Base-by-base conservation (phyloP, 176 grass and related monocot genomes). In the Poa annua region DNA sequence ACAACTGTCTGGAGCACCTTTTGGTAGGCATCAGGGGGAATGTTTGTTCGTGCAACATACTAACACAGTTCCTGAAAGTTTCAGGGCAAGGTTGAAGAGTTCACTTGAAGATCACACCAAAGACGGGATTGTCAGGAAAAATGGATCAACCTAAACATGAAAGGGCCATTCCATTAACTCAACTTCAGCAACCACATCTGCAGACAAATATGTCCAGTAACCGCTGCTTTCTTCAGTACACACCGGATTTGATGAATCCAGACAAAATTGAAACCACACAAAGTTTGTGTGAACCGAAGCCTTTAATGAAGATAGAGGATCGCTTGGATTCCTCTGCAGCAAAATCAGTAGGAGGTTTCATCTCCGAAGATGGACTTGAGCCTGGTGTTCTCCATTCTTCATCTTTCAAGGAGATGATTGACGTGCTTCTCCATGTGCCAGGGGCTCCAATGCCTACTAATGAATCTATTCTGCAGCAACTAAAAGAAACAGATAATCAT, bases 341-440 rank as follows among this genome's bases (percentile, higher is more conserved):
- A 64, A 92, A 86, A 78, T 73, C 86, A 83, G 87, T 98, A 48
- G 90, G 90, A 22, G 87, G 73, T 75, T 89, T 98, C 55, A 84
- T 95, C 61, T 83, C 86, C 16, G 95, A 92, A 35, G 88, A 88
- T 44, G 82, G 92, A 51, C 76, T 95, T 86, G 92, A 86, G 65
- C 83, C 82, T 64, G 61, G 67, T 76, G 75, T 88, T 86, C 24
- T 91, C 2, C 88, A 85, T 11, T 79, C 92, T 24, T 80, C 88
- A 8, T 95, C 90, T 66, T 98, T 90, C 83, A 80, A 83, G 64
- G 71, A 66, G 11, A 84, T 98, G 86, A 75, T 93, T 63, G 61
- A 84, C 80, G 85, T 66, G 66, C 75, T 91, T 55, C 22, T 54
- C 35, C 20, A 76, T 66, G 86, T 86, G 6, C 10, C 70, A 50